Evolutionary conservation across 192 early-diverging fungal genomes (phyloP), one percentile per base, ranked within the genome.

Genomic region (Coemansia sp.): DNA sequence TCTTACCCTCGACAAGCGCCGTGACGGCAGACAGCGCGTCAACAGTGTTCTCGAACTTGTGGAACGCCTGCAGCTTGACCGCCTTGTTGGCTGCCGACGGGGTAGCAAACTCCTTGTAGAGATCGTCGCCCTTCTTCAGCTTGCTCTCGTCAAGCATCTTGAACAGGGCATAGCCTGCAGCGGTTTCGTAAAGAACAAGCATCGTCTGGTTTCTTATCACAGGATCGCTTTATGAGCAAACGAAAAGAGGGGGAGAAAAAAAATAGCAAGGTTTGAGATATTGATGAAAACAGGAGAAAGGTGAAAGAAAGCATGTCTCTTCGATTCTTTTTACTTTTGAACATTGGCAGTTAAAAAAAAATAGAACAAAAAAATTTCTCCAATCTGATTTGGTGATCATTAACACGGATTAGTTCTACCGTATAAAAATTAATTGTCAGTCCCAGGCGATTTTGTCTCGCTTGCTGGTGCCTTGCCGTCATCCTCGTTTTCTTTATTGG

Each of bases 1-100:
- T 84, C 86, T 97, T 95, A 49, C 95, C 95, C 84, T 99, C 97
- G 35, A 96, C 89, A 62, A 99, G 75, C 54, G 90, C 95, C n/a
- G 93, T 97, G 59, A 95, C 92, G 29, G 97, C 95, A 38, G 91
- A 88, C 78, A 99, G 87, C 29, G 97, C 97, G 74, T 97, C 95
- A 63, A 91, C 94, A 29, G 95, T 99, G 87, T 96, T 97, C 71
- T 96, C 95, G 80, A 99, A 99, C 85, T 97, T 97, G 61, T 89
- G 87, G 82, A 99, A 97, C 60, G 93, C 92, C 76, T 94, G 87
- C 63, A 99, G 87, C 86, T 97, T 97, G 56, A 96, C 87, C 86
- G 90, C 85, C 81, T 92, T 89, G 84, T 96, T 95, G 56, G 95
- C 95, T 55, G 79, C 75, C 56, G 92, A 94, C 32, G 95, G 83